These are phyloP conservation scores for Blastocladiella emersonii DNA, from an alignment of 371 early-diverging fungal genomes.

Conservation along the genomic window DNA sequence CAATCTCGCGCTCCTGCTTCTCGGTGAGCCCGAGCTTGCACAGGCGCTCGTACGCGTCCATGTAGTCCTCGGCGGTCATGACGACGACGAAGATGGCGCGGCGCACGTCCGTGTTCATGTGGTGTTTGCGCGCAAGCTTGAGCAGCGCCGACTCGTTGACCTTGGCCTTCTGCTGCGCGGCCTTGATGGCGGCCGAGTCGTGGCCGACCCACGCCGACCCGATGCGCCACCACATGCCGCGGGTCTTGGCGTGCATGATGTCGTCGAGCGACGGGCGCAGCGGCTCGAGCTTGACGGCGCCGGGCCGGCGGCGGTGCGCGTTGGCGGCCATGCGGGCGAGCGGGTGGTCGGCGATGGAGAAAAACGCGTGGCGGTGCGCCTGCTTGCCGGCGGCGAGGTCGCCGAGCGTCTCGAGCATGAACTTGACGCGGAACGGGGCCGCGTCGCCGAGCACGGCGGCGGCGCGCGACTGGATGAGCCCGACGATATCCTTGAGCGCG, in stretches of 20 bases:
- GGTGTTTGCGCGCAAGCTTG: constrained; percentile 63
- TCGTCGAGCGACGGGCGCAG: constrained; percentile 3
- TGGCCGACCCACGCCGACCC: constrained; percentile 33
- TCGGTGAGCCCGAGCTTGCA: constrained; percentile 66
- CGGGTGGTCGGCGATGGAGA: background rate
- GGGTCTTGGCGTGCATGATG: background rate
- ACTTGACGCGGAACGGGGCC: constrained; percentile 6
- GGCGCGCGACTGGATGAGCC: background rate
- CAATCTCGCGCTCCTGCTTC: constrained; percentile 87
- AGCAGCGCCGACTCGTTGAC: constrained; percentile 29
- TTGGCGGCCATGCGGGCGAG: background rate
- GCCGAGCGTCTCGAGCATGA: constrained; percentile 9
- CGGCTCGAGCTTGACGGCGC: background rate
- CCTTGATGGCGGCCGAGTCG: constrained; percentile 3
- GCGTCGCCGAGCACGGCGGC: background rate
- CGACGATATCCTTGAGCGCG: constrained; percentile 4
- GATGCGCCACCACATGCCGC: constrained; percentile 23
- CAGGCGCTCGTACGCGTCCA: constrained; percentile 80
- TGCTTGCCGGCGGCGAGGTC: constrained; percentile 12
- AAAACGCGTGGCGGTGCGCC: background rate
- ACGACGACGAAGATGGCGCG: constrained; percentile 79
- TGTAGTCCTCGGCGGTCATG: constrained; percentile 86
- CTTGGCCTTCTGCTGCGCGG: background rate
- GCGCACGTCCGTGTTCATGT: constrained; percentile 92
- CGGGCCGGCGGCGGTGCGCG: background rate